A percentile compares a stretch with the other conserved stretches of the same genome.
phyloP scores from a whole-genome alignment of 2,329 filamentous ascomycete species.

The Sordariomycetes sp. region DNA sequence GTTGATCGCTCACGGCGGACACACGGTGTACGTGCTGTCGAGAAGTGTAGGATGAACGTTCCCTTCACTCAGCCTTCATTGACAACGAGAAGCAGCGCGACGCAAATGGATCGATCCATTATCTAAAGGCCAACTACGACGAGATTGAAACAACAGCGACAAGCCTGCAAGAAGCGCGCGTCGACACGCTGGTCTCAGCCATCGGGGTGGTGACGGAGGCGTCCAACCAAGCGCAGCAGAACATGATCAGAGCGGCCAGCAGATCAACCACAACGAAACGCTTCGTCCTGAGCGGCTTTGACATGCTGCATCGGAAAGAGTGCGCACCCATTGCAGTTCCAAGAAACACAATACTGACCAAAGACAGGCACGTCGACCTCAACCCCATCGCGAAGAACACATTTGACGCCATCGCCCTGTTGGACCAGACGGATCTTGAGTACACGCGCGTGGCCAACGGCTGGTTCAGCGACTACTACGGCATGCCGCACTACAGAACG shows the following conservation, averaged over 20 bases:
- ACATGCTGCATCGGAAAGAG: constrained; percentile 12
- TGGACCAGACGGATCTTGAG: constrained; percentile 3
- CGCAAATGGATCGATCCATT: not conserved
- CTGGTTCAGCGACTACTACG: constrained; percentile 17
- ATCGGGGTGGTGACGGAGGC: constrained; percentile 10
- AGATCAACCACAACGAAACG: constrained; percentile 4
- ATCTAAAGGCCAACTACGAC: not conserved
- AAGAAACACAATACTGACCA: not conserved
- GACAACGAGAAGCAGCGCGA: not conserved
- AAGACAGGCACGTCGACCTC: constrained; percentile 8
- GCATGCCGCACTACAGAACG: constrained; percentile 11
- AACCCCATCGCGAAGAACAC: constrained; percentile 11
- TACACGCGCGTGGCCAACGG: constrained; percentile 11
- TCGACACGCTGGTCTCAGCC: constrained; percentile 6
- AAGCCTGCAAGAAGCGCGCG: not conserved
- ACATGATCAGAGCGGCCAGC: constrained; percentile 9
- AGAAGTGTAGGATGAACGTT: not conserved
- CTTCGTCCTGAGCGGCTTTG: constrained; percentile 12
- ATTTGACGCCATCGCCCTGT: constrained; percentile 11
- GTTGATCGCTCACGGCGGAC: not conserved
- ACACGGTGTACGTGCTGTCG: constrained; percentile 1
- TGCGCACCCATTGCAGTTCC: too few species aligned
- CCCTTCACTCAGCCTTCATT: not conserved
- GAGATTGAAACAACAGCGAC: not conserved
- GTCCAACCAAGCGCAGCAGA: constrained; percentile 9